A percentile compares a stretch with the other conserved stretches of the same genome.
These are phyloP conservation scores for Leccinum subrobustum DNA, from an alignment of 1,284 basidiomycete genomes.

Conservation along the genomic window DNA sequence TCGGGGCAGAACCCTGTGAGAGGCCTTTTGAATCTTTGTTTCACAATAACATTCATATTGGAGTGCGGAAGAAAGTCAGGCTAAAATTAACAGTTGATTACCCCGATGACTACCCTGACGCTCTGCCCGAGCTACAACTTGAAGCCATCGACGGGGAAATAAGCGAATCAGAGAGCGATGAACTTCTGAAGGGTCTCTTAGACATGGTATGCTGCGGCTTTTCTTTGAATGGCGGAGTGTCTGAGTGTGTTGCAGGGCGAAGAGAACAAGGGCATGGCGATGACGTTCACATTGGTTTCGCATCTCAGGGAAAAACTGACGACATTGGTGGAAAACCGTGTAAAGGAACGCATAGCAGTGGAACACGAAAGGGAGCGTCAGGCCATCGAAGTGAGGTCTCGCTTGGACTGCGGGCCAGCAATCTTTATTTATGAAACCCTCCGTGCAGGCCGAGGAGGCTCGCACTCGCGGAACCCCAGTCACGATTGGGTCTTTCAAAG, in stretches of 20 bases:
- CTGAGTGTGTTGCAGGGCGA: conserved; percentile 57
- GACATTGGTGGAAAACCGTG: conserved; percentile 57
- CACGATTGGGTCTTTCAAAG: conserved; percentile 76
- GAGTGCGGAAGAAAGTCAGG: conserved; percentile 57
- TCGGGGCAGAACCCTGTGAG: conserved; percentile 61
- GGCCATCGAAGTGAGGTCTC: conserved; percentile 65
- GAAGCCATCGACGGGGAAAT: conserved; percentile 70
- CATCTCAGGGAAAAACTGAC: conserved; percentile 83
- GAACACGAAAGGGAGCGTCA: conserved; percentile 72
- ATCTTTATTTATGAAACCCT: conserved; percentile 3
- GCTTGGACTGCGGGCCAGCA: neutral
- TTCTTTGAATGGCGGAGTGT: neutral
- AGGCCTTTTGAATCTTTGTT: conserved; percentile 8
- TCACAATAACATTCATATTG: conserved; percentile 20
- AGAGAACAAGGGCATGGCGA: conserved; percentile 94
- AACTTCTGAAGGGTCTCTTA: conserved; percentile 59
- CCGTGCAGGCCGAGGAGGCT: conserved; percentile 76
- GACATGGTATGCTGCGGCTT: conserved; percentile 53
- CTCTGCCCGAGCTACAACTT: conserved; percentile 73
- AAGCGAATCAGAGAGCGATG: conserved; percentile 54
- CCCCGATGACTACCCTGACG: conserved; percentile 71
- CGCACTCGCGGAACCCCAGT: conserved; percentile 90
- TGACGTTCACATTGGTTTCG: conserved; percentile 94
- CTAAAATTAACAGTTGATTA: conserved; percentile 73
- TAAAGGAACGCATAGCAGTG: conserved; percentile 56